Percentiles rank a stretch among this genome's conserved stretches.
Conservation (phyloP, 805 yeast genomes). For the Geotrichum ghanense region DNA sequence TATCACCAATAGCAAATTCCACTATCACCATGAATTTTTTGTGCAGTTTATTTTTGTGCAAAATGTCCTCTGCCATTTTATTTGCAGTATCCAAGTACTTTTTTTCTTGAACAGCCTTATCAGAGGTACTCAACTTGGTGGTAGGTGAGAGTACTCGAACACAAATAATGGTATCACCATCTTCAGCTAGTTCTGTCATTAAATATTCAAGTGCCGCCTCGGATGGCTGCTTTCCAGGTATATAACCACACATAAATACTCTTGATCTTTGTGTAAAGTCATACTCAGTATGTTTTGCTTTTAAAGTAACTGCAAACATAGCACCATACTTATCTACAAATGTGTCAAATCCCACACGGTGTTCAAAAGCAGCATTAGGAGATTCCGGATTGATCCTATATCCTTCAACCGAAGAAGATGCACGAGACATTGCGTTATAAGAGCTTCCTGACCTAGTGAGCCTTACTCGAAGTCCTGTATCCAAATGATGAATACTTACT, state of each 20-base stretch:
- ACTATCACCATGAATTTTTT: not conserved
- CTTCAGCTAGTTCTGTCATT: not conserved
- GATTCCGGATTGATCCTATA: not conserved
- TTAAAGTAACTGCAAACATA: not conserved
- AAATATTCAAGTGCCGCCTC: not conserved
- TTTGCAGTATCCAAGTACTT: not conserved
- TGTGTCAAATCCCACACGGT: not conserved
- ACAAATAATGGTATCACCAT: not conserved
- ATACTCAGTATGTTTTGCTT: not conserved
- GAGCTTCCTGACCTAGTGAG: not conserved
- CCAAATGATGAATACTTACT: not conserved
- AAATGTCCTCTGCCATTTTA: not conserved
- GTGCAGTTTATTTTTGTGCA: not conserved
- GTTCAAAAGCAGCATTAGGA: not conserved
- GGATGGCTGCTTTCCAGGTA: not conserved
- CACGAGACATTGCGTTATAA: not conserved
- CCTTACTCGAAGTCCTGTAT: not conserved
- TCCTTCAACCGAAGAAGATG: not conserved
- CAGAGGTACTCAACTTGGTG: not conserved
- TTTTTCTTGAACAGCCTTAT: not conserved
- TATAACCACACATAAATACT: slow-evolving; percentile 1
- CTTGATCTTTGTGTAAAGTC: not conserved
- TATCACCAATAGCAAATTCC: not conserved
- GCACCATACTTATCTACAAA: not conserved
- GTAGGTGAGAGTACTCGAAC: not conserved